A percentile compares a stretch with the other conserved stretches of the same genome.
phyloP scores from a whole-genome alignment of 2,329 filamentous ascomycete species.

The Penicillium rolfsii region DNA sequence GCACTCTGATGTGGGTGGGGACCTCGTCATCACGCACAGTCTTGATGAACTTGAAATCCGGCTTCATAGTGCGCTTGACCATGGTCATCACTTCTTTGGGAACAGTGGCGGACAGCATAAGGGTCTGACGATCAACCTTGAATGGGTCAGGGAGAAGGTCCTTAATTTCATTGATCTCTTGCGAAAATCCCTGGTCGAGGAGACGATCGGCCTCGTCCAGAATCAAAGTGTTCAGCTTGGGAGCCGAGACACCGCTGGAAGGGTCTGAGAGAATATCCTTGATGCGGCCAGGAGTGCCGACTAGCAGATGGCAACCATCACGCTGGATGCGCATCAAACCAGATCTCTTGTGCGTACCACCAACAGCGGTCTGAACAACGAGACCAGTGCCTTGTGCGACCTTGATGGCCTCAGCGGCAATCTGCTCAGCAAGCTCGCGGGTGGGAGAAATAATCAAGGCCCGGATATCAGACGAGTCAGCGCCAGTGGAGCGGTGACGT shows the following conservation, averaged over 20 bases:
- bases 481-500: conserved; percentile 9
- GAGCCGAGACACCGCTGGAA: conserved; percentile 64
- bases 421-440: conserved; percentile 66
- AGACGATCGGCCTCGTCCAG: conserved; percentile 71
- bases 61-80: conserved; percentile 76
- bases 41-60: conserved; percentile 84
- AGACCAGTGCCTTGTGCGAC: conserved; percentile 69
- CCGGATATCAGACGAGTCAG: conserved; percentile 54
- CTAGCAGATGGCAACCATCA: conserved; percentile 82
- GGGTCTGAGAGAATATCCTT: conserved; percentile 76
- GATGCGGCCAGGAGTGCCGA: conserved; percentile 87
- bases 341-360: conserved; percentile 76
- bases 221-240: conserved; percentile 62
- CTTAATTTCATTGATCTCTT: conserved; percentile 66
- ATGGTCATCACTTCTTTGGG: conserved; percentile 79
- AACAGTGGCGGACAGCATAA: conserved; percentile 95
- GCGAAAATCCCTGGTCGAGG: conserved; percentile 68
- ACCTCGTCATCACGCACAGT: conserved; percentile 81
- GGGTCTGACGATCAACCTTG: conserved; percentile 76
- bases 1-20: conserved; percentile 82
- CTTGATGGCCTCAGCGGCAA: conserved; percentile 71
- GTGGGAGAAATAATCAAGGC: conserved; percentile 66
- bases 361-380: conserved; percentile 77
- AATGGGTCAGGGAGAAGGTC: conserved; percentile 63
- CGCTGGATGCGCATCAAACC: conserved; percentile 70